phyloP scores from a whole-genome alignment of 495 filamentous ascomycete species.

The Hyaloscypha finlandica region DNA sequence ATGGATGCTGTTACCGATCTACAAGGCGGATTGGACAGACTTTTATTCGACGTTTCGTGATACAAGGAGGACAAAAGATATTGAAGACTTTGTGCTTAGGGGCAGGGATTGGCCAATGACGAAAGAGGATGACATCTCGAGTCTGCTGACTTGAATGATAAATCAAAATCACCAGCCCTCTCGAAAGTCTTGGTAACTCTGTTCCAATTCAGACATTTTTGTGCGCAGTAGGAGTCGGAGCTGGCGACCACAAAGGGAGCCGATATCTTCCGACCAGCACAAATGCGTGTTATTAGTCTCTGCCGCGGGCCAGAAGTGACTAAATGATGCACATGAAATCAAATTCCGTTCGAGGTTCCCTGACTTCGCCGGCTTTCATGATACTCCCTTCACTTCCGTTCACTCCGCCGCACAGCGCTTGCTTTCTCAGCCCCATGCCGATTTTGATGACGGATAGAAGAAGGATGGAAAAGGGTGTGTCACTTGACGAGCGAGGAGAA shows the following conservation, averaged over 20 bases:
- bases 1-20: slow-evolving; percentile 15
- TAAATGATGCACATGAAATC: neutral
- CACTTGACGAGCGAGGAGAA: neutral
- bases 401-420: neutral
- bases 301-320: neutral
- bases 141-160: neutral
- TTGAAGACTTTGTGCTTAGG: slow-evolving; percentile 23
- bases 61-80: slow-evolving; percentile 1
- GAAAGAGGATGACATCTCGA: neutral
- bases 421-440: neutral
- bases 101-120: slow-evolving; percentile 19
- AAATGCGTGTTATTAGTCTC: too few species aligned
- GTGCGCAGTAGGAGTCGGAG: too few species aligned
- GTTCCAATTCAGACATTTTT: too few species aligned
- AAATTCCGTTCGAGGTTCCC: neutral
- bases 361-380: neutral
- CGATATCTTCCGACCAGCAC: too few species aligned
- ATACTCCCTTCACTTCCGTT: neutral
- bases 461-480: neutral
- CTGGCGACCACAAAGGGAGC: too few species aligned
- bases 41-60: neutral
- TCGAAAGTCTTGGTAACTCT: too few species aligned
- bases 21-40: slow-evolving; percentile 20
- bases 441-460: neutral
- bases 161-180: neutral